Evolutionary conservation across 2,329 filamentous ascomycete species (phyloP).

Genomic region (Alternaria arbusti): DNA sequence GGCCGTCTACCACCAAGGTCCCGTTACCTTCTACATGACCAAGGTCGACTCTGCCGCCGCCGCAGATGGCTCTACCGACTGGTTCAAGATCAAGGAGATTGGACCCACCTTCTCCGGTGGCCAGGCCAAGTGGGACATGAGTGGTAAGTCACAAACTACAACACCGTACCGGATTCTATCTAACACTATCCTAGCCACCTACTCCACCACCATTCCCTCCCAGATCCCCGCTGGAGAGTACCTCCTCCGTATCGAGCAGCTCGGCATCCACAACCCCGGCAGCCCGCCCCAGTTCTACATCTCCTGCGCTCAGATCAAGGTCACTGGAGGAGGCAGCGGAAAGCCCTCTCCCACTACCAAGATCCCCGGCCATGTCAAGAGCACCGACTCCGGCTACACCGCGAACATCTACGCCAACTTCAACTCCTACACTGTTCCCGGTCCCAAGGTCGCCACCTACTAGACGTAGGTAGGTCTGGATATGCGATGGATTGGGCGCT

Average conservation of each 20-base stretch:
- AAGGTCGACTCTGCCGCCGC: constrained; percentile 42
- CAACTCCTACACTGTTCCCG: constrained; percentile 45
- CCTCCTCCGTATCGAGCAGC: constrained; percentile 57
- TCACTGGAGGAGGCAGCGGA: constrained; percentile 48
- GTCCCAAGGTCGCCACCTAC: constrained; percentile 47
- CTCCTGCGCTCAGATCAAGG: constrained; percentile 56
- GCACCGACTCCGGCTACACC: constrained; percentile 45
- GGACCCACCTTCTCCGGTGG: constrained; percentile 45
- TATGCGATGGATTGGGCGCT: neutral
- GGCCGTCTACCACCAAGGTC: constrained; percentile 49
- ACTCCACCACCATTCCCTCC: constrained; percentile 50
- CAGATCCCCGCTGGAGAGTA: constrained; percentile 55
- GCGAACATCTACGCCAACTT: constrained; percentile 50
- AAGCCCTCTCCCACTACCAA: constrained; percentile 31
- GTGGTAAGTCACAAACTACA: constrained; percentile 22
- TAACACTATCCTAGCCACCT: constrained; percentile 33
- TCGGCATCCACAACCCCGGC: constrained; percentile 54
- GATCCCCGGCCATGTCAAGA: constrained; percentile 45
- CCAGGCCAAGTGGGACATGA: constrained; percentile 43
- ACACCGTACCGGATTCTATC: neutral
- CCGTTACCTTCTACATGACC: constrained; percentile 47
- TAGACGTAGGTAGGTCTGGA: constrained; percentile 16
- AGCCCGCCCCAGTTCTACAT: constrained; percentile 39
- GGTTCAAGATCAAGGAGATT: constrained; percentile 51
- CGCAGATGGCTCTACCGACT: constrained; percentile 47